phyloP scores from a whole-genome alignment of 352 stramenopile genomes.

The Pythium grandisporangium region DNA sequence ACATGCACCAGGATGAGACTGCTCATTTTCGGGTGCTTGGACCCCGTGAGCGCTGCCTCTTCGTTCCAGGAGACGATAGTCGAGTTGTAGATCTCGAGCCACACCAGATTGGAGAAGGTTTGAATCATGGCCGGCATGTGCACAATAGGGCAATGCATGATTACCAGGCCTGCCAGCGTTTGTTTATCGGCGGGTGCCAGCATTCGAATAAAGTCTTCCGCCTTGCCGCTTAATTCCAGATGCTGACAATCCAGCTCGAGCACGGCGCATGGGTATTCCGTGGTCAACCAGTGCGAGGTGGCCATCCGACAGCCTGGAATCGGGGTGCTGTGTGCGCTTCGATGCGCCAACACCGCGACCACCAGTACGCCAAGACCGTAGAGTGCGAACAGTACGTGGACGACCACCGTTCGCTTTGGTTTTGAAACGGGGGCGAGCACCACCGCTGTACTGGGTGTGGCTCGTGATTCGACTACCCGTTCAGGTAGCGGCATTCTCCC shows the following conservation, averaged over 20 bases:
- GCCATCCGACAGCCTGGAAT: conserved; percentile 1
- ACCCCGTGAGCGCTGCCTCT: background rate
- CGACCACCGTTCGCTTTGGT: background rate
- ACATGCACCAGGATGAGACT: conserved; percentile 1
- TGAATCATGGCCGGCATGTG: conserved; percentile 6
- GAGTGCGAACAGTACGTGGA: too few relatives aligned
- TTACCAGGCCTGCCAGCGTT: conserved; percentile 3
- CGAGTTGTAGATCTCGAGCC: conserved; percentile 15
- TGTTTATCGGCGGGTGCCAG: background rate
- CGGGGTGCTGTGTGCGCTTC: background rate
- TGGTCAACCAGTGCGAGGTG: conserved; percentile 3
- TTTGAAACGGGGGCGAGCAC: background rate
- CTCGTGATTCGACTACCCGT: background rate
- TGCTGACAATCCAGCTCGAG: conserved; percentile 10
- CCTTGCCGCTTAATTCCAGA: background rate
- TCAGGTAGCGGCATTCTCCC: background rate
- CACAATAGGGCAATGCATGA: conserved; percentile 6
- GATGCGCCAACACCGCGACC: background rate
- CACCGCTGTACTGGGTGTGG: background rate
- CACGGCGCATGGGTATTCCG: conserved; percentile 9
- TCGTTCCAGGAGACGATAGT: conserved; percentile 6
- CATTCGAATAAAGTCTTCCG: background rate
- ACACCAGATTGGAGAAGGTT: conserved; percentile 6
- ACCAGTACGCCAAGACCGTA: conserved; percentile 1
- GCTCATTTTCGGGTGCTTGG: conserved; percentile 1